phyloP scores from a whole-genome alignment of 2,329 filamentous ascomycete species.

The Akanthomyces uredinophilus region DNA sequence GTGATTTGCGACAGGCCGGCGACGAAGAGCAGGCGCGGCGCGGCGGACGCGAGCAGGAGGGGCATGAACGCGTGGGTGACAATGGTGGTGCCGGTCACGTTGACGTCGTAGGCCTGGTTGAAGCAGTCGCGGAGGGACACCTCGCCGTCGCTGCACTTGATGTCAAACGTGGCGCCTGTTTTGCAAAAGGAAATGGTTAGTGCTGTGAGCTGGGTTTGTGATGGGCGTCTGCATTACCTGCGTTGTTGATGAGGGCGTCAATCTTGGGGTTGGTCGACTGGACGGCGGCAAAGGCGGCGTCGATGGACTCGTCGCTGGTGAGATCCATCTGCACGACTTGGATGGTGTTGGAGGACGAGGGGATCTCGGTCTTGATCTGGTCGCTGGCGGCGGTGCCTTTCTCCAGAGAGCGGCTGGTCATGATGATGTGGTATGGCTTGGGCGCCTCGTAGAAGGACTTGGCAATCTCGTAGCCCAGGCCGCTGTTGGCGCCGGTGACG shows the following conservation, averaged over 20 bases:
- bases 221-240: too few relatives aligned
- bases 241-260: constrained; percentile 32
- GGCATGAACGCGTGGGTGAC: constrained; percentile 34
- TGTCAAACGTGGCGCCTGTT: constrained; percentile 37
- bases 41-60: constrained; percentile 33
- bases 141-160: constrained; percentile 19
- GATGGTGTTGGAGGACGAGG: constrained; percentile 35
- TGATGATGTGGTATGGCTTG: constrained; percentile 43
- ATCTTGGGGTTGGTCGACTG: constrained; percentile 23
- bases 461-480: constrained; percentile 2
- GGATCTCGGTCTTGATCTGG: constrained; percentile 33
- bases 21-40: constrained; percentile 43
- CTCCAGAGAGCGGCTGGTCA: constrained; percentile 45
- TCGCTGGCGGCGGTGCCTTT: constrained; percentile 44
- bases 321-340: constrained; percentile 29
- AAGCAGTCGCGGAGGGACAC: constrained; percentile 33
- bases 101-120: constrained; percentile 41
- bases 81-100: constrained; percentile 40
- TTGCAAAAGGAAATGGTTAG: too few relatives aligned
- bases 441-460: neutral
- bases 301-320: constrained; percentile 28
- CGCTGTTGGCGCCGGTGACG: constrained; percentile 2
- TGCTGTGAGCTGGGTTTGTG: too few relatives aligned
- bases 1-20: constrained; percentile 36
- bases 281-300: constrained; percentile 23